These are phyloP conservation scores for Cruciata laevipes DNA, from an alignment of 257 asterid genomes.

Conservation along the genomic window DNA sequence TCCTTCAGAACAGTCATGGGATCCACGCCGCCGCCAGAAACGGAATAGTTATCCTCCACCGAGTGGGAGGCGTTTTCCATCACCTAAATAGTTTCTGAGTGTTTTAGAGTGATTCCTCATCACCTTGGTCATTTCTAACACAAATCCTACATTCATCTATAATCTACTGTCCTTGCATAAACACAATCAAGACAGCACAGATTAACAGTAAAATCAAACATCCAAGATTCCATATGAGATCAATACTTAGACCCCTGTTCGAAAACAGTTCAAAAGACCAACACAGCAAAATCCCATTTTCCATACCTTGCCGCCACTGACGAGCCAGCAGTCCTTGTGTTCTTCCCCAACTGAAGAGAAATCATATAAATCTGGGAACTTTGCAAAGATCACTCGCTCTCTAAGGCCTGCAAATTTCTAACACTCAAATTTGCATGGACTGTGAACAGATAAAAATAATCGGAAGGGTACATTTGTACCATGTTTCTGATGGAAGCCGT, in stretches of 20 bases:
- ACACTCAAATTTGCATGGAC: too few species aligned
- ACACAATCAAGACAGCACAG: background rate
- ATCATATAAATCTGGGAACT: background rate
- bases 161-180: too few species aligned
- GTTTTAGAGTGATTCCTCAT: background rate
- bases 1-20: too few species aligned
- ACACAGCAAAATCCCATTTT: constrained; percentile 7
- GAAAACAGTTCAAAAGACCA: background rate
- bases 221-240: background rate
- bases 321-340: constrained; percentile 72
- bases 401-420: background rate
- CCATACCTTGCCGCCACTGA: constrained; percentile 63
- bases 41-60: too few species aligned
- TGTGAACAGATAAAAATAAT: too few species aligned
- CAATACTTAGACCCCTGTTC: too few species aligned
- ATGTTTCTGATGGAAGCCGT: too few species aligned
- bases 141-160: too few species aligned
- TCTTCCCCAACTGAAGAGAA: background rate
- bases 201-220: background rate
- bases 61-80: too few species aligned
- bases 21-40: too few species aligned
- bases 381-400: too few species aligned
- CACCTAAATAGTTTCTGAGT: background rate
- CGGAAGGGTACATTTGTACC: too few species aligned
- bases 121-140: background rate